A percentile compares a stretch with the other conserved stretches of the same genome.
These are phyloP conservation scores for Pinus albicaulis DNA, from an alignment of 75 land plant genomes.

Conservation along the genomic window DNA sequence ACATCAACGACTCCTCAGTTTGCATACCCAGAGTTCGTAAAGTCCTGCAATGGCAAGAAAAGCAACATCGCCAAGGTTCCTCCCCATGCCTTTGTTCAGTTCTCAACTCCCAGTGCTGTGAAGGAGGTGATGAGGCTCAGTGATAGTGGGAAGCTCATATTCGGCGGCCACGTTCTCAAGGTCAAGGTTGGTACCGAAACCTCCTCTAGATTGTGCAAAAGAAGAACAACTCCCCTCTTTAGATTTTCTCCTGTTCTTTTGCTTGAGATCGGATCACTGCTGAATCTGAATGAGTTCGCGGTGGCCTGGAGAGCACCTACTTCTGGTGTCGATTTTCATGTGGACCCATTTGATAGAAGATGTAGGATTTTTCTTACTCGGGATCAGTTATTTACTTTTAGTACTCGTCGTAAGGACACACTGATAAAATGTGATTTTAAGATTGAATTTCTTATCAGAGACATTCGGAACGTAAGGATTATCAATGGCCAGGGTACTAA, in stretches of 20 bases:
- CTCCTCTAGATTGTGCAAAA: conserved; percentile 22
- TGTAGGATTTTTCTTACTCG: conserved; percentile 48
- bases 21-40: conserved; percentile 38
- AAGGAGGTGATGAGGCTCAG: conserved; percentile 38
- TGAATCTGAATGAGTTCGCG: conserved; percentile 42
- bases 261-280: conserved; percentile 59
- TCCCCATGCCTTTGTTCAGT: conserved; percentile 94
- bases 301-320: conserved; percentile 68
- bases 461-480: conserved; percentile 47
- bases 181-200: conserved; percentile 45
- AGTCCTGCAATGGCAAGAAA: background rate
- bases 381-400: conserved; percentile 43
- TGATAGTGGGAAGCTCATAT: conserved; percentile 26
- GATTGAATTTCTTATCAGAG: conserved; percentile 57
- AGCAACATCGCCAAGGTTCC: conserved; percentile 20
- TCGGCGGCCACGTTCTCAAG: conserved; percentile 21
- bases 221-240: conserved; percentile 30
- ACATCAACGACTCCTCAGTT: conserved; percentile 59
- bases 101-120: conserved; percentile 49
- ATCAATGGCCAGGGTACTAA: conserved; percentile 26
- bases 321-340: conserved; percentile 46
- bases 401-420: conserved; percentile 4
- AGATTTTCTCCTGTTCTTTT: conserved; percentile 41
- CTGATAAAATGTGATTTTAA: conserved; percentile 70
- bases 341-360: conserved; percentile 59